Evolutionary conservation across 306 rosid genomes (phyloP), one percentile per base, ranked within the genome.

Genomic region (Cucumis hystrix): DNA sequence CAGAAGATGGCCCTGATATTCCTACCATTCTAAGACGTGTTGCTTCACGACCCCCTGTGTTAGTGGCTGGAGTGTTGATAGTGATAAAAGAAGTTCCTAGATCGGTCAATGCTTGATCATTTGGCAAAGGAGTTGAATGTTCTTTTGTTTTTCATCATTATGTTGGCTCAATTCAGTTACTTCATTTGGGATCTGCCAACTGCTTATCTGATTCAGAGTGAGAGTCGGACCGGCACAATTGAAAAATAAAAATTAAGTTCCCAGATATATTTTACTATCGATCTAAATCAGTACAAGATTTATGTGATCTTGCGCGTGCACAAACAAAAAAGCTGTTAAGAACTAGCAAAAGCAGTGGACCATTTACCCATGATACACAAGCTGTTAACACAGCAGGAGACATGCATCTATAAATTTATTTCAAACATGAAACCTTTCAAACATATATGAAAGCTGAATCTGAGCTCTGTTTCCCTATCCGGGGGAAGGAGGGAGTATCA

Each of bases 161-260:
- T 89, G 97, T 86, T 90, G 88, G 77, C 88, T 90, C 84, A 88
- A 83, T 82, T 89, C 99, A 61, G 92, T 78, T 87, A 95, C 97
- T 85, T 95, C 99, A 80, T 81, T 87, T 73, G 99, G 99, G 83
- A 95, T 91, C 87, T 95, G 96, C 97, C 99, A 92, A 89, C 97
- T 88, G 84, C 97, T 92, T 43, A 90, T 85, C 99, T 95, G 85
- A 69, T 69, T 69, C 62, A 83, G 72, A 76, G 23, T 55, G 78
- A 74, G 66, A 13, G 35, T 12, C 49, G 9, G 20, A 35, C 10
- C 8, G 35, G 37, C 37, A 54, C n/a, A 30, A 30, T 8, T 56
- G 43, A 54, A 33, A 20, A 20, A n/a, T 37, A 6, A 74, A 75
- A 58, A 55, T n/a, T 72, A 60, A 37, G 39, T 23, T 54, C 67